phyloP scores from a whole-genome alignment of 345 rosid species.

The Gossypium stocksii region DNA sequence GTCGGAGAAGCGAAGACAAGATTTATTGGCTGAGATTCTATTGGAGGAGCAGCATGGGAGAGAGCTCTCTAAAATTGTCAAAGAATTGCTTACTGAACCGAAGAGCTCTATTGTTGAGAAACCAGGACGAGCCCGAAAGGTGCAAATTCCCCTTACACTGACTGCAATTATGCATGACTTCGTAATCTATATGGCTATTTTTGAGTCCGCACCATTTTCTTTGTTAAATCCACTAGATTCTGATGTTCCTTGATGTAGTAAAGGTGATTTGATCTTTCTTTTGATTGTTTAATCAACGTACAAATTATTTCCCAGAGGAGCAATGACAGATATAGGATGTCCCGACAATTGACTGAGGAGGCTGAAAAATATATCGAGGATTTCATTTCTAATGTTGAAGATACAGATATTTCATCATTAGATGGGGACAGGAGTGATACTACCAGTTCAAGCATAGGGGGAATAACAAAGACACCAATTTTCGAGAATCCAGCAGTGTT shows the following conservation, averaged over 20 bases:
- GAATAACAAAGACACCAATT: conserved; percentile 36
- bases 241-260: neutral
- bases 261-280: neutral
- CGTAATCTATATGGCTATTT: neutral
- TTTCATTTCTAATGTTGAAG: conserved; percentile 84
- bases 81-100: conserved; percentile 54
- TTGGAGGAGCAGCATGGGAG: conserved; percentile 51
- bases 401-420: conserved; percentile 86
- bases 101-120: conserved; percentile 38
- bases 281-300: neutral
- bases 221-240: neutral
- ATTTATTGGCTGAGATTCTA: conserved; percentile 58
- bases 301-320: conserved; percentile 45
- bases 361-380: conserved; percentile 87
- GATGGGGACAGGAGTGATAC: conserved; percentile 90
- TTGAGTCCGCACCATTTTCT: neutral
- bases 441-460: conserved; percentile 67
- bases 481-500: conserved; percentile 34
- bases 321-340: conserved; percentile 69
- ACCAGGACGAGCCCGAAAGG: conserved; percentile 50
- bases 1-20: conserved; percentile 80
- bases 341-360: conserved; percentile 70
- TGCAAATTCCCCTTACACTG: conserved; percentile 13
- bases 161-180: neutral
- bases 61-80: conserved; percentile 58